A percentile compares a stretch with the other conserved stretches of the same genome.
Conservation (phyloP, 495 filamentous ascomycete genomes). For the Penicillium taxi region DNA sequence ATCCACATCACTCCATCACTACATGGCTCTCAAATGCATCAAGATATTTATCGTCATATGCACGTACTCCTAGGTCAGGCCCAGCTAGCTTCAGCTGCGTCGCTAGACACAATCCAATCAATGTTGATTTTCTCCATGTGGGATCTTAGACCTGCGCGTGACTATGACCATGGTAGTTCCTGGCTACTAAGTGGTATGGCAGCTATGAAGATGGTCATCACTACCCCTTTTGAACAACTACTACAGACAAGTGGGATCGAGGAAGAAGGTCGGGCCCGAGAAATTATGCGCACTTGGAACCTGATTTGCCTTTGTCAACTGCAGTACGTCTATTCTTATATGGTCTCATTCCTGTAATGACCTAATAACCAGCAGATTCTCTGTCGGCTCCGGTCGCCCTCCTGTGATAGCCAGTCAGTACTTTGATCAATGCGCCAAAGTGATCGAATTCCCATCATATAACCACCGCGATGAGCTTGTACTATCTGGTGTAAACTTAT, state of each 20-base stretch:
- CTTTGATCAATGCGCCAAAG: slow-evolving; percentile 12
- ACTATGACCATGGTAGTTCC: slow-evolving; percentile 14
- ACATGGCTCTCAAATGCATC: slow-evolving; percentile 11
- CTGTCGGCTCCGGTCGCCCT: slow-evolving; percentile 11
- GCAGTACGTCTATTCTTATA: slow-evolving; percentile 5
- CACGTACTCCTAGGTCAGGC: slow-evolving; percentile 8
- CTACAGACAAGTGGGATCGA: not conserved
- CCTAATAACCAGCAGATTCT: slow-evolving; percentile 8
- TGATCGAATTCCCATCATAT: slow-evolving; percentile 10
- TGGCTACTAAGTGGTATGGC: slow-evolving; percentile 14
- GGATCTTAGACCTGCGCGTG: slow-evolving; percentile 12
- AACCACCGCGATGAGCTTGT: slow-evolving; percentile 13
- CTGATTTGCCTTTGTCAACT: slow-evolving; percentile 14
- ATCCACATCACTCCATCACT: slow-evolving; percentile 8
- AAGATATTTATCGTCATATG: slow-evolving; percentile 10
- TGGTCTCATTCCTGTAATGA: not conserved
- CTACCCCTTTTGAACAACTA: slow-evolving; percentile 9
- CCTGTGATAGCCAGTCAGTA: slow-evolving; percentile 11
- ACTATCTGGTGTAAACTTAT: slow-evolving; percentile 8
- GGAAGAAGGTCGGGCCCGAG: slow-evolving; percentile 2
- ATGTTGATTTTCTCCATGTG: slow-evolving; percentile 16
- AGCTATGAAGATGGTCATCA: slow-evolving; percentile 12
- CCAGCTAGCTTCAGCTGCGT: slow-evolving; percentile 5
- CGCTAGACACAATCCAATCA: slow-evolving; percentile 13
- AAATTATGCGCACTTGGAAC: slow-evolving; percentile 14